Evolutionary conservation across 1,284 basidiomycete species (phyloP).

Genomic region (Irpex rosettiformis): DNA sequence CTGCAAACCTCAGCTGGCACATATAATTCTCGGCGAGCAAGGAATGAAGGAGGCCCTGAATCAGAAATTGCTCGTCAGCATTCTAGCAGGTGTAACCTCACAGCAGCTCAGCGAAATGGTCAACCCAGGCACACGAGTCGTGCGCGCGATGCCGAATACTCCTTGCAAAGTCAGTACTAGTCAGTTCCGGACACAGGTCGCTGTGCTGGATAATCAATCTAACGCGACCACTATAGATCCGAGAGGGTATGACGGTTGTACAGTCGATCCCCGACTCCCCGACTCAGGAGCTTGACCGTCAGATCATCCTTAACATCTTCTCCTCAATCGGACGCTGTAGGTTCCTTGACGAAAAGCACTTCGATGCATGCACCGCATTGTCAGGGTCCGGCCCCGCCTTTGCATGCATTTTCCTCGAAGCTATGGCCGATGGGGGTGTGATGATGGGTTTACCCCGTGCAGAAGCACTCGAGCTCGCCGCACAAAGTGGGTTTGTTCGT

Average conservation of each 20-base stretch:
- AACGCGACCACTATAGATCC: constrained; percentile 58
- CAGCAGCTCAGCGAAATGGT: constrained; percentile 79
- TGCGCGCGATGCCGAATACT: constrained; percentile 98
- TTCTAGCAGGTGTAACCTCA: constrained; percentile 94
- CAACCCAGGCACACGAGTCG: constrained; percentile 73
- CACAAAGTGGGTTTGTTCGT: constrained; percentile 73
- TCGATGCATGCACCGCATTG: constrained; percentile 96
- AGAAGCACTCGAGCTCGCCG: constrained; percentile 92
- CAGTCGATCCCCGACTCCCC: constrained; percentile 60
- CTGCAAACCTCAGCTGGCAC: constrained; percentile 92
- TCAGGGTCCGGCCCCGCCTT: constrained; percentile 97
- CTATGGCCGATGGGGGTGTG: constrained; percentile 98
- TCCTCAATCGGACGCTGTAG: constrained; percentile 92
- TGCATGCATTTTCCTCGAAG: constrained; percentile 94
- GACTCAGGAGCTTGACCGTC: constrained; percentile 55
- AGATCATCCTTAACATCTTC: constrained; percentile 90
- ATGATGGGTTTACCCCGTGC: constrained; percentile 99
- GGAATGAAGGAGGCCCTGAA: constrained; percentile 88
- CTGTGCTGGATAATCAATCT: neutral
- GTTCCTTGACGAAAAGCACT: constrained; percentile 95
- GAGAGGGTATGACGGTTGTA: constrained; percentile 95
- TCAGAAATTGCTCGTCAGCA: constrained; percentile 93
- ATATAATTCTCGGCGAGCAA: constrained; percentile 67
- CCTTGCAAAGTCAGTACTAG: constrained; percentile 79
- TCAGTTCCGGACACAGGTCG: neutral